These are phyloP conservation scores for Xerocomellus amylosporus DNA, from an alignment of 768 basidiomycete genomes.

Conservation along the genomic window DNA sequence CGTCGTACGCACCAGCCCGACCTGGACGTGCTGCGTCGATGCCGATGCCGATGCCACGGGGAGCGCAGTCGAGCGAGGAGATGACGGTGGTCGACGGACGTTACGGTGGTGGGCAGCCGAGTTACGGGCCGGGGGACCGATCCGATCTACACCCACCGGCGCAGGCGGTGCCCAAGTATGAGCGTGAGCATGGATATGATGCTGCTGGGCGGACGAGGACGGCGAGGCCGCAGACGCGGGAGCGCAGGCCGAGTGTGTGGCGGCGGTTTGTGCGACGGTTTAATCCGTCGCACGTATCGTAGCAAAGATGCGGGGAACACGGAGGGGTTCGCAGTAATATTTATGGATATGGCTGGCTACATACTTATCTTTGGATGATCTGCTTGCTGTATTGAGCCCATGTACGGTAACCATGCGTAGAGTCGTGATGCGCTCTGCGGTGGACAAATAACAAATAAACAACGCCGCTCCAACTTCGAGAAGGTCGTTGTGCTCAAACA, in stretches of 20 bases:
- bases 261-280: slow-evolving; percentile 26
- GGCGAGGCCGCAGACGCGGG: slow-evolving; percentile 1
- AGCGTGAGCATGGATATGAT: slow-evolving; percentile 3
- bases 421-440: too few species aligned
- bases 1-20: background rate
- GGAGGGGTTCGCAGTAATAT: background rate
- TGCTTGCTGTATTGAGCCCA: background rate
- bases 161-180: background rate
- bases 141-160: background rate
- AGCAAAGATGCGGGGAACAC: background rate
- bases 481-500: background rate
- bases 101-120: background rate
- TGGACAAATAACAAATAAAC: background rate
- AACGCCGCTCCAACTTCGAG: background rate
- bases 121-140: slow-evolving; percentile 7
- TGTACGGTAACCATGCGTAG: background rate
- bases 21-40: background rate
- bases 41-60: slow-evolving; percentile 3
- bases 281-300: slow-evolving; percentile 22
- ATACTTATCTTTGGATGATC: too few species aligned
- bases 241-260: slow-evolving; percentile 27
- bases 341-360: background rate
- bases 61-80: slow-evolving; percentile 13
- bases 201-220: slow-evolving; percentile 1
- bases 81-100: slow-evolving; percentile 7